Base-by-base conservation (phyloP, 768 basidiomycete species). In the Leccinum disarticulatum region DNA sequence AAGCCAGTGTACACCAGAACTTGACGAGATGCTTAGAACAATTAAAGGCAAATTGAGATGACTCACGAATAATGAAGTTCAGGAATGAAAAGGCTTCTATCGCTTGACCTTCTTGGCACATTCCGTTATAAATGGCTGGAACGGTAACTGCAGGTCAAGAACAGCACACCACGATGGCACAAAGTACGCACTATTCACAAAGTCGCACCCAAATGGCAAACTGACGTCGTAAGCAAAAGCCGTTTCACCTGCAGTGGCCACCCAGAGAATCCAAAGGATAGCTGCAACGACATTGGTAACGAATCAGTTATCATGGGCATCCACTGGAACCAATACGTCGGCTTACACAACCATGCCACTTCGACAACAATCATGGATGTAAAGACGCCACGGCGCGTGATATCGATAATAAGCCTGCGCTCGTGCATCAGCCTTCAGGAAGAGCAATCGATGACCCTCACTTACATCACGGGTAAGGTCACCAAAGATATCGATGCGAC, bases 281-380 rank as follows among this genome's bases (percentile, higher is more conserved):
- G 57, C 76, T 76, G 55, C 8, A 56, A 54, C 13, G 25, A 28
- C 55, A 49, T 61, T 1, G 8, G 53, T 19, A 53, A 51, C 6
- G 38, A 15, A 49, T 31, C 25, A 54, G 13, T 17, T 17, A 25
- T 3, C 25, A 27, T 9, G 43, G 3, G 43, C n/a, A 46, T 19
- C 10, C 19, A 46, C 19, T 11, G 11, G 5, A 19, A 46, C 11
- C 19, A 19, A 43, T 43, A 43, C 43, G 15, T 38, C 22, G 27
- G 54, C 77, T 64, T 60, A 80, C 77, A 64, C 55, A 77, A 60
- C 75, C 74, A 78, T 14, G 17, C 49, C 15, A 80, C 31, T 60
- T 80, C 79, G 7, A 76, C 66, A 25, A 69, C 59, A 15, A 79
- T 67, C 70, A 72, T 74, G 30, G 79, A 80, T 6, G 76, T 72